A percentile compares a stretch with the other conserved stretches of the same genome.
phyloP scores from a whole-genome alignment of 2,329 filamentous ascomycete species.

The Ilyonectria sp. region DNA sequence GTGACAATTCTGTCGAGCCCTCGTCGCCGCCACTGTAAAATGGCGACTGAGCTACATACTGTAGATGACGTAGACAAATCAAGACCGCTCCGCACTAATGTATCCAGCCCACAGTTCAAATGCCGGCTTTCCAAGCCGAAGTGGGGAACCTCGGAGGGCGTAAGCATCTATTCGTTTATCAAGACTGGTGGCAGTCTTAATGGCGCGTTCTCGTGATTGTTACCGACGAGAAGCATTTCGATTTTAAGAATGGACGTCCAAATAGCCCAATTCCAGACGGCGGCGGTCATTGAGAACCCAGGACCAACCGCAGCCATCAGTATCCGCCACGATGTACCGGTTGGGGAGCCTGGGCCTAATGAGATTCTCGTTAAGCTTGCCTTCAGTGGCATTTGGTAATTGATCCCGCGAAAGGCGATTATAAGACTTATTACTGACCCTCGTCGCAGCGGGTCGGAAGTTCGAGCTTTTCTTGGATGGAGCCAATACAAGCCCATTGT shows the following conservation, averaged over 20 bases:
- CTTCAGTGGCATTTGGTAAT: constrained; percentile 43
- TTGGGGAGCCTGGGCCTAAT: not conserved
- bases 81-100: too few relatives aligned
- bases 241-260: not conserved
- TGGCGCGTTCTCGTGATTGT: not conserved
- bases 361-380: constrained; percentile 40
- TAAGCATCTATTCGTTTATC: not conserved
- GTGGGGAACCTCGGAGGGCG: constrained; percentile 12
- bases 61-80: not conserved
- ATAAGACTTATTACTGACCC: not conserved
- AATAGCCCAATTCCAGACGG: constrained; percentile 28
- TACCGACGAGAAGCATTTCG: not conserved
- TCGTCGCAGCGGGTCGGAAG: constrained; percentile 47
- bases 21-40: not conserved
- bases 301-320: constrained; percentile 24
- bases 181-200: not conserved
- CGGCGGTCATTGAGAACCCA: constrained; percentile 36
- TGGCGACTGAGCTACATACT: not conserved
- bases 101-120: not conserved
- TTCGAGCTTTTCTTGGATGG: constrained; percentile 50
- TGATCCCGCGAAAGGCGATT: not conserved
- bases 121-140: constrained; percentile 3
- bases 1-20: not conserved
- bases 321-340: constrained; percentile 21
- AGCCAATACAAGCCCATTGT: constrained; percentile 45